Conservation (phyloP, 495 filamentous ascomycete species). For the Podospora pseudocomata region DNA sequence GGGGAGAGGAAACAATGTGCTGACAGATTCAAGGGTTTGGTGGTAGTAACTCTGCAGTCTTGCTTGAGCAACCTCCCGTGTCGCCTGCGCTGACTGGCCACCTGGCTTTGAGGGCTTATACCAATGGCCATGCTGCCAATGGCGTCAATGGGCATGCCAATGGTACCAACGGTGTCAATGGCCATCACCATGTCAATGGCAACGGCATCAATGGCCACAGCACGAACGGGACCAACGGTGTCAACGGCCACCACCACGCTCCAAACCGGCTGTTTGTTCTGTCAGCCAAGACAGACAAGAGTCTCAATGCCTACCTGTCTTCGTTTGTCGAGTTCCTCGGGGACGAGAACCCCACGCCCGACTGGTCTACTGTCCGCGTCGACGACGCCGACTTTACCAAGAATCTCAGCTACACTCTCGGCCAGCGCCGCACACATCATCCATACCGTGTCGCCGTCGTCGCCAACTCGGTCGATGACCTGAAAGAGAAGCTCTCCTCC, state of each 20-base stretch:
- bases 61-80: not conserved
- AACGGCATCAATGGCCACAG: not conserved
- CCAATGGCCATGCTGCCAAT: not conserved
- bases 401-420: slow-evolving; percentile 33
- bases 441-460: not conserved
- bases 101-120: not conserved
- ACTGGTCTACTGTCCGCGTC: not conserved
- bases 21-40: not conserved
- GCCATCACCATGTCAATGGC: not conserved
- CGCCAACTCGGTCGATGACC: not conserved
- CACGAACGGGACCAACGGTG: not conserved
- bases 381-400: not conserved
- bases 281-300: slow-evolving; percentile 4
- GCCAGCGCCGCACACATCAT: slow-evolving; percentile 26
- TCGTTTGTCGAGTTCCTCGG: not conserved
- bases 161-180: not conserved
- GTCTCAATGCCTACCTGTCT: not conserved
- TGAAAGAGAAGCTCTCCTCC: not conserved
- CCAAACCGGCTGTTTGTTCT: not conserved
- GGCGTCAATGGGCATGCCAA: not conserved
- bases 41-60: not conserved
- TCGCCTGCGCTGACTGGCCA: not conserved
- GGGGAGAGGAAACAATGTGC: not conserved
- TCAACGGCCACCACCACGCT: not conserved
- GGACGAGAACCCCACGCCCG: not conserved